These are phyloP conservation scores for Calophaca sinica DNA, from an alignment of 306 rosid genomes.

Conservation along the genomic window DNA sequence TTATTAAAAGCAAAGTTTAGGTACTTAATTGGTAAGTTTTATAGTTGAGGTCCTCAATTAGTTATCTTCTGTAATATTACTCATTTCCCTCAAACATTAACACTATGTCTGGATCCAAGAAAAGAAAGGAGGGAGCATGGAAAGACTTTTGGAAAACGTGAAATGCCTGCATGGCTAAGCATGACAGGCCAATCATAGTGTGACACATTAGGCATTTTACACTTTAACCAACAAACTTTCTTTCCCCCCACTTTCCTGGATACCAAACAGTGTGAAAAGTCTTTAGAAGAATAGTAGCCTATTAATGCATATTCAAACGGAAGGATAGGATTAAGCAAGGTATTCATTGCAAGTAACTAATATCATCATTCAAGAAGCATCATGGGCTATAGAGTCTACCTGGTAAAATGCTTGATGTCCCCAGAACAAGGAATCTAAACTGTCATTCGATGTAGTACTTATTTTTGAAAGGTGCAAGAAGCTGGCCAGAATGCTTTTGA, in stretches of 20 bases:
- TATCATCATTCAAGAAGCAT: conserved; percentile 37
- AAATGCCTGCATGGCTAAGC: too few species aligned
- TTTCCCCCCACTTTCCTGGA: too few species aligned
- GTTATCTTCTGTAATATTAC: neutral
- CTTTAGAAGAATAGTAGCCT: neutral
- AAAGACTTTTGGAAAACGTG: too few species aligned
- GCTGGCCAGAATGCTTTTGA: conserved; percentile 65
- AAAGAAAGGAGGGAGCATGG: too few species aligned
- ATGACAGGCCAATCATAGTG: too few species aligned
- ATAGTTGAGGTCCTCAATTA: too few species aligned
- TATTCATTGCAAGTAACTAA: neutral
- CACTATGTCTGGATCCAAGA: too few species aligned
- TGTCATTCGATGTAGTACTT: conserved; percentile 87
- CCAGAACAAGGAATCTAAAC: conserved; percentile 36
- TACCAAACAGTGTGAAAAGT: too few species aligned
- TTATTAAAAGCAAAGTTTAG: neutral
- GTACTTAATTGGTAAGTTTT: too few species aligned
- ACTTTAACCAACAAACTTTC: too few species aligned
- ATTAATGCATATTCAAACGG: conserved; percentile 18
- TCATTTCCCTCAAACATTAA: conserved; percentile 1
- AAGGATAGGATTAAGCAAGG: conserved; percentile 6
- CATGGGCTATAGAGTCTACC: conserved; percentile 45
- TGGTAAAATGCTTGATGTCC: conserved; percentile 39
- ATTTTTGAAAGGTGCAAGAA: conserved; percentile 59
- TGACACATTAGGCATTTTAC: too few species aligned